These are phyloP conservation scores for Cyamopsis tetragonoloba DNA, from an alignment of 306 rosid species.

Conservation along the genomic window DNA sequence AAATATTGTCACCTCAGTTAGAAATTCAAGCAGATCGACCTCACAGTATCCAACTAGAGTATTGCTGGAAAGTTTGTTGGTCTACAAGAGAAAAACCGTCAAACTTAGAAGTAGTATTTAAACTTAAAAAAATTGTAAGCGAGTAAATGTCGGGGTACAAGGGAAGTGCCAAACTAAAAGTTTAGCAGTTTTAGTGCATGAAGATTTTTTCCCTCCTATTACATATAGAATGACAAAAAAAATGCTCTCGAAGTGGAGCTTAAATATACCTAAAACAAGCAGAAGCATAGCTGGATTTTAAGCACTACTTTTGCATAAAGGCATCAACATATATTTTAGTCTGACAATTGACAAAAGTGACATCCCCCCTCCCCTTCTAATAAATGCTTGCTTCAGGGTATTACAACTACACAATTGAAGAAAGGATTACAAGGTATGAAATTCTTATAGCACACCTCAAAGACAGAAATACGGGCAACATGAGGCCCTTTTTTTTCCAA, in stretches of 20 bases:
- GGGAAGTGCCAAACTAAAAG: no score
- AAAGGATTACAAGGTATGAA: conserved; percentile 7
- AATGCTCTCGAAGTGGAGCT: conserved; percentile 18
- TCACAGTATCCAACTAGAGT: conserved; percentile 86
- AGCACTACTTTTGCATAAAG: not conserved
- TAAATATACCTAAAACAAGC: not conserved
- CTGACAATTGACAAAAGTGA: not conserved
- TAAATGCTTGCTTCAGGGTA: not conserved
- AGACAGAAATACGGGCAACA: conserved; percentile 78
- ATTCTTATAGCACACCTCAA: conserved; percentile 60
- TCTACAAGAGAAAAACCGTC: conserved; percentile 51
- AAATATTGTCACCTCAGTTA: conserved; percentile 56
- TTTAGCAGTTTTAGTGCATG: no score
- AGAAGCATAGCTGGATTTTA: not conserved
- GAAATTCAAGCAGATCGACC: conserved; percentile 81
- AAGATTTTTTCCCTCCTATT: no score
- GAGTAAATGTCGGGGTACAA: no score
- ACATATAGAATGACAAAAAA: no score
- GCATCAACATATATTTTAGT: not conserved
- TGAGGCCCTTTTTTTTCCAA: conserved; percentile 80
- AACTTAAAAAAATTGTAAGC: no score
- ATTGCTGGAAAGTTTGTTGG: conserved; percentile 75
- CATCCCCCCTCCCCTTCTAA: not conserved
- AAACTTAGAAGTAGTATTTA: conserved; percentile 19
- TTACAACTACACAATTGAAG: conserved; percentile 15